A percentile compares a stretch with the other conserved stretches of the same genome.
Conservation (phyloP, 2,329 filamentous ascomycete species). For the Calonectria naviculata region DNA sequence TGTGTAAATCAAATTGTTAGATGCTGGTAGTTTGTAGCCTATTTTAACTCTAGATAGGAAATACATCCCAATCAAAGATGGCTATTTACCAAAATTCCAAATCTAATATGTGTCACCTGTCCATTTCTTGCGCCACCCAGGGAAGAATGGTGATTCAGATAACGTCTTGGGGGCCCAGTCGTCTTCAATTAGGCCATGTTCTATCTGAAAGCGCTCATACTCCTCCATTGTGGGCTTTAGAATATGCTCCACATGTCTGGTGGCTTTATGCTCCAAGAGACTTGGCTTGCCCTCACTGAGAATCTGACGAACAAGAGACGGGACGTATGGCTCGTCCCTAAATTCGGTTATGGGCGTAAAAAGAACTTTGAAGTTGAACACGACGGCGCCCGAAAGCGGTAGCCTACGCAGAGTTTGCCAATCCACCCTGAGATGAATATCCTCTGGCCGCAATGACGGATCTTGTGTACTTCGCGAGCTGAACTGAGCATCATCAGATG, state of each 20-base stretch:
- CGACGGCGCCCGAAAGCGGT: conserved; percentile 78
- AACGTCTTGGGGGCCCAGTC: conserved; percentile 77
- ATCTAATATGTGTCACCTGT: neutral
- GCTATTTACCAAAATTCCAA: neutral
- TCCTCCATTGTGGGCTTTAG: conserved; percentile 71
- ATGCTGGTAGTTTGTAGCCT: no score
- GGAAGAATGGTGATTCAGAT: conserved; percentile 80
- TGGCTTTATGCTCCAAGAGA: conserved; percentile 83
- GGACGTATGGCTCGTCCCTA: conserved; percentile 77
- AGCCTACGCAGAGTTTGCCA: conserved; percentile 88
- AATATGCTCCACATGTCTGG: conserved; percentile 82
- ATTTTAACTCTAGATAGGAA: no score
- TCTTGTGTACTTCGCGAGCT: conserved; percentile 68
- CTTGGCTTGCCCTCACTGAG: conserved; percentile 69
- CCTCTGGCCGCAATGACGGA: conserved; percentile 63
- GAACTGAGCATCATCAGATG: conserved; percentile 74
- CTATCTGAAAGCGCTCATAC: conserved; percentile 75
- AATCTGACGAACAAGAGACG: conserved; percentile 74
- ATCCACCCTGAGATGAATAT: conserved; percentile 80
- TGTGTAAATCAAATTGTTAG: no score
- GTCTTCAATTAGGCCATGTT: conserved; percentile 66
- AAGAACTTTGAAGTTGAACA: conserved; percentile 91
- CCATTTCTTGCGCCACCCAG: conserved; percentile 68
- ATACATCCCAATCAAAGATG: no score
- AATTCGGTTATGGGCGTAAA: conserved; percentile 82